phyloP scores from a whole-genome alignment of 2,329 filamentous ascomycete genomes.

The Phoma sp. region DNA sequence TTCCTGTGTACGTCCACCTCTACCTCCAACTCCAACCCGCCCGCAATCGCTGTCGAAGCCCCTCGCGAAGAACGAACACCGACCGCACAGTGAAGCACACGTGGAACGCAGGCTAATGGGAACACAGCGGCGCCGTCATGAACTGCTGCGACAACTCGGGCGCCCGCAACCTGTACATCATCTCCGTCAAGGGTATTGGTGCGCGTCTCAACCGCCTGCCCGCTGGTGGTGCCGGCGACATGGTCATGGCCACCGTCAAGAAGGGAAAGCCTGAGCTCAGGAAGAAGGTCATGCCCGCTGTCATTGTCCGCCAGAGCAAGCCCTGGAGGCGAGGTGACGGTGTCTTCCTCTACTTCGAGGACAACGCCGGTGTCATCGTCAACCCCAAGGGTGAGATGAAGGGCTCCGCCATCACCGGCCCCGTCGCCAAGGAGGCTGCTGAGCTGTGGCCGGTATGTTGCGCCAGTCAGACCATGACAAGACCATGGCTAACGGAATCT shows the following conservation, averaged over 20 bases:
- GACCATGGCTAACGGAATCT: slow-evolving; percentile 40
- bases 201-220: slow-evolving; percentile 97
- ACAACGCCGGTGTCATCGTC: slow-evolving; percentile 99
- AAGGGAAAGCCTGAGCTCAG: slow-evolving; percentile 99
- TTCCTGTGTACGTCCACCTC: slow-evolving; percentile 84
- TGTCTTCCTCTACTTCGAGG: slow-evolving; percentile 99
- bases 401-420: slow-evolving; percentile 98
- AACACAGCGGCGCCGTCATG: slow-evolving; percentile 91
- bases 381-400: slow-evolving; percentile 99
- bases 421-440: slow-evolving; percentile 99
- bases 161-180: slow-evolving; percentile 99
- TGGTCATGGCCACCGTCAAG: slow-evolving; percentile 99
- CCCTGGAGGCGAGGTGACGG: slow-evolving; percentile 98
- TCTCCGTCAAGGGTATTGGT: slow-evolving; percentile 98
- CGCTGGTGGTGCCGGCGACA: slow-evolving; percentile 97
- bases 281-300: slow-evolving; percentile 99
- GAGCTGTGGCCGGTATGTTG: slow-evolving; percentile 95
- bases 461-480: neutral
- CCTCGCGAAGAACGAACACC: slow-evolving; percentile 10
- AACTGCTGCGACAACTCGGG: slow-evolving; percentile 99
- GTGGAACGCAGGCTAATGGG: slow-evolving; percentile 37
- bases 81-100: slow-evolving; percentile 8
- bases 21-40: slow-evolving; percentile 9
- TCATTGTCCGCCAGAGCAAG: slow-evolving; percentile 98
- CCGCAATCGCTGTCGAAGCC: slow-evolving; percentile 21